Conservation (phyloP, 495 filamentous ascomycete genomes). For the Xylaria grammica region DNA sequence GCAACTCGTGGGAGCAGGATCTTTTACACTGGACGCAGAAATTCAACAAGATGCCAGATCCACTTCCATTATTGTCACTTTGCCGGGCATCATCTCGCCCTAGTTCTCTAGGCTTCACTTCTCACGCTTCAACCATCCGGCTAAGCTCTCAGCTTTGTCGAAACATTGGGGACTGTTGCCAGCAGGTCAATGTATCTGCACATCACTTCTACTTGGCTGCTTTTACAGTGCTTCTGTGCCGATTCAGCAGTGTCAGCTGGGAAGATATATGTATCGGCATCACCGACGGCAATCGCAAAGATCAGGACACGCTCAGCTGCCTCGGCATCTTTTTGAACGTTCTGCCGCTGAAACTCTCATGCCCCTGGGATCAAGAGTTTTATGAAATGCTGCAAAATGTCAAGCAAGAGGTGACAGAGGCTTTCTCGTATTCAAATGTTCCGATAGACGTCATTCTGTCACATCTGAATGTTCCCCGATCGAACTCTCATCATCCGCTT, state of each 20-base stretch:
- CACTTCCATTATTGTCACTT: too few relatives aligned
- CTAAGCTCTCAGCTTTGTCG: too few relatives aligned
- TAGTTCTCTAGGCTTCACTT: too few relatives aligned
- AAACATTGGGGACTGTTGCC: too few relatives aligned
- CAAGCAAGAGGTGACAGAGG: background rate
- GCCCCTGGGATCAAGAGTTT: background rate
- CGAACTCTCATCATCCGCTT: slow-evolving; percentile 15
- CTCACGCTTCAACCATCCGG: too few relatives aligned
- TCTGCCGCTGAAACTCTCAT: background rate
- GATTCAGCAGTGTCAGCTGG: slow-evolving; percentile 34
- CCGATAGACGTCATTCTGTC: slow-evolving; percentile 38
- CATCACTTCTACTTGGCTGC: slow-evolving; percentile 45
- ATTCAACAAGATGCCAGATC: too few relatives aligned
- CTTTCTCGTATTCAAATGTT: slow-evolving; percentile 28
- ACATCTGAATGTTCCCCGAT: slow-evolving; percentile 26
- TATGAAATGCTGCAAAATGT: background rate
- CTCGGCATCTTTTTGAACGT: background rate
- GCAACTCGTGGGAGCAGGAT: too few relatives aligned
- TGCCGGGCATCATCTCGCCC: too few relatives aligned
- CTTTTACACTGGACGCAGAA: too few relatives aligned
- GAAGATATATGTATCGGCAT: slow-evolving; percentile 42
- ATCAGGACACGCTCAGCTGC: background rate
- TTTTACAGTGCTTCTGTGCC: slow-evolving; percentile 38
- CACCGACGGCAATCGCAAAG: slow-evolving; percentile 41
- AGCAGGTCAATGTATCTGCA: slow-evolving; percentile 25